These are phyloP conservation scores for Suillus americanus DNA, from an alignment of 768 basidiomycete species.

Conservation along the genomic window DNA sequence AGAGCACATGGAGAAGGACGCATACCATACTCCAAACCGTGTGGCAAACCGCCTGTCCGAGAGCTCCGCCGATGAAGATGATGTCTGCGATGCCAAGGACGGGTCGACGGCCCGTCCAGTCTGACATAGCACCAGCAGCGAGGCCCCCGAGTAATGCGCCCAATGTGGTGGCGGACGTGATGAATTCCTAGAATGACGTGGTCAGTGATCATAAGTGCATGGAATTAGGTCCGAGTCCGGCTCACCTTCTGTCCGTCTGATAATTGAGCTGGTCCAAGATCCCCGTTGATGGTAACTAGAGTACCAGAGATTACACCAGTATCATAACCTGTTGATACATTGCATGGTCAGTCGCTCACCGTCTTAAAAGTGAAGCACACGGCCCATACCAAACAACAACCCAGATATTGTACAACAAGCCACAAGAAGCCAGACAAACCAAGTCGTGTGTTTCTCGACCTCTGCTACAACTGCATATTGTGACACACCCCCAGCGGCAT, in stretches of 20 bases:
- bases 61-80: slow-evolving; percentile 74
- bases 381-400: slow-evolving; percentile 63
- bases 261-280: slow-evolving; percentile 57
- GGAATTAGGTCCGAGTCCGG: not conserved
- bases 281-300: slow-evolving; percentile 69
- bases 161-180: slow-evolving; percentile 77
- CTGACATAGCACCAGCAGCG: slow-evolving; percentile 65
- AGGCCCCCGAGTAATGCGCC: slow-evolving; percentile 79
- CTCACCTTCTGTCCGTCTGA: slow-evolving; percentile 64
- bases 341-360: slow-evolving; percentile 3
- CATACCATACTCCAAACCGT: slow-evolving; percentile 69
- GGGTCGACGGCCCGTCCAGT: slow-evolving; percentile 65
- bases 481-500: slow-evolving; percentile 48
- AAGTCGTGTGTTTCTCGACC: slow-evolving; percentile 64
- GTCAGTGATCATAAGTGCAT: not conserved
- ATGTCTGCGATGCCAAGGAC: slow-evolving; percentile 68
- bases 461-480: slow-evolving; percentile 61
- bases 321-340: slow-evolving; percentile 58
- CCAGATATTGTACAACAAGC: slow-evolving; percentile 74
- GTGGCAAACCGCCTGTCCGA: slow-evolving; percentile 69
- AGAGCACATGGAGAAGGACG: slow-evolving; percentile 3
- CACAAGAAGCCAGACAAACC: slow-evolving; percentile 80
- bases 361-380: not conserved
- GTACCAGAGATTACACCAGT: slow-evolving; percentile 82
- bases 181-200: slow-evolving; percentile 56